These are phyloP conservation scores for Protomyces pachydermus DNA, from an alignment of 1,139 yeast species.

Conservation along the genomic window DNA sequence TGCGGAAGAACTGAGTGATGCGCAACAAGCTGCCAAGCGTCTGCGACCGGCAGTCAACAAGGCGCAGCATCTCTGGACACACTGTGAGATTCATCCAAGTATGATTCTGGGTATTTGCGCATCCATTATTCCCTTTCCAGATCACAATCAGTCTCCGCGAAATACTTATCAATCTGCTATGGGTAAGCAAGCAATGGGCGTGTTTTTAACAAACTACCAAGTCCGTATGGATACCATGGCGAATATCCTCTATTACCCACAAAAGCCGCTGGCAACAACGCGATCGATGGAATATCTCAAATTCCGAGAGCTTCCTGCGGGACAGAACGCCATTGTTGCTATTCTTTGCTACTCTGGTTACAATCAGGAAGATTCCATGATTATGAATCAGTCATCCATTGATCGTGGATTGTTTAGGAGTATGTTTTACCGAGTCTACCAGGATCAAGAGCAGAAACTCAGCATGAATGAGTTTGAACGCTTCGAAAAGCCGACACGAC, in stretches of 20 bases:
- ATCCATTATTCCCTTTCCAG: constrained; percentile 98
- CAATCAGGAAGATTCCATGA: constrained; percentile 99
- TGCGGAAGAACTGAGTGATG: constrained; percentile 43
- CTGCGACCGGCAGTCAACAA: constrained; percentile 65
- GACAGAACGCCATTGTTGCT: constrained; percentile 97
- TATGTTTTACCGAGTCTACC: constrained; percentile 89
- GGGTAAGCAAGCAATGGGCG: constrained; percentile 99
- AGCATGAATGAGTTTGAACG: constrained; percentile 71
- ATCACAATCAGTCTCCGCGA: constrained; percentile 99
- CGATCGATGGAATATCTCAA: constrained; percentile 96
- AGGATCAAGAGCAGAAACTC: constrained; percentile 97
- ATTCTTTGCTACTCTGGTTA: constrained; percentile 97
- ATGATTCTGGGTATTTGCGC: constrained; percentile 99
- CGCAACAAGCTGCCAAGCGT: constrained; percentile 76
- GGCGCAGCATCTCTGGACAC: constrained; percentile 84
- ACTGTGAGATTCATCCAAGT: constrained; percentile 97
- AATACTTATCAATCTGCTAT: constrained; percentile 98
- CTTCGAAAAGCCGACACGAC: constrained; percentile 61
- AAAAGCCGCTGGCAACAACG: constrained; percentile 98
- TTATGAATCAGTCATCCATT: constrained; percentile 96
- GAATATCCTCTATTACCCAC: constrained; percentile 92
- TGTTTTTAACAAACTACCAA: constrained; percentile 88
- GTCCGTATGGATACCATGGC: constrained; percentile 99
- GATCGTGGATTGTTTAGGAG: constrained; percentile 96
- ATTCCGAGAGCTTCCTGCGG: constrained; percentile 97